Base-by-base conservation (phyloP, 148 eudicot species). In the Rhododendron henanense region DNA sequence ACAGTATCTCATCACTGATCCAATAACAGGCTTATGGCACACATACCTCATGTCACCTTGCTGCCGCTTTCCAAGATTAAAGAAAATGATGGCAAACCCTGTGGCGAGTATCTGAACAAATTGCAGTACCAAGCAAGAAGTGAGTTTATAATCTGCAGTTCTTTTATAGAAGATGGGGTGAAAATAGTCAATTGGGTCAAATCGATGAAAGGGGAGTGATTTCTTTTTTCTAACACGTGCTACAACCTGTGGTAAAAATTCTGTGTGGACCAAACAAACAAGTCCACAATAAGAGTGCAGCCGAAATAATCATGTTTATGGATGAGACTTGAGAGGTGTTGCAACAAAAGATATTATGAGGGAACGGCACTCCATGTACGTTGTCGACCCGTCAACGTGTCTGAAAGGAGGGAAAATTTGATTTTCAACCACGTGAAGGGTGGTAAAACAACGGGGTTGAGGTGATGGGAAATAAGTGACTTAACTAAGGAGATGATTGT, bases 1-100 rank as follows among this genome's bases (percentile, higher is more conserved):
- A 47, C 5, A 45, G 4, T 53, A 73, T 16, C 41, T 16, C 7
- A 44, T 50, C 47, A 39, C 5, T 71, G 39, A 71, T 71, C 45
- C 73, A 14, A 76, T 59, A 59, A 59, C 65, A 59, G 65, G 65
- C 25, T 76, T 23, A 39, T 55, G 35, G 53, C 28, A 81, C 87
- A 28, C 28, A 48, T 93, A 97, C 99, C 99, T 97, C 86, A 89
- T 90, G 87, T 97, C 99, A 84, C 99, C 99, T 75, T 87, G 93
- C 85, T 93, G 92, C 16, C 99, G 94, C 84, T 91, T 88, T 76
- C 99, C 99, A 84, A 97, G 98, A 91, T 97, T 97, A 39, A 91
- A 83, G 85, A 94, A 94, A 87, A 97, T 94, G 83, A 96, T 91
- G n/a, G 90, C 90, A 84, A 97, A 97, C 81, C 99, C 99, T 10